Evolutionary conservation across 1,284 basidiomycete species (phyloP).

Genomic region (Ceratobasidium papillatum): DNA sequence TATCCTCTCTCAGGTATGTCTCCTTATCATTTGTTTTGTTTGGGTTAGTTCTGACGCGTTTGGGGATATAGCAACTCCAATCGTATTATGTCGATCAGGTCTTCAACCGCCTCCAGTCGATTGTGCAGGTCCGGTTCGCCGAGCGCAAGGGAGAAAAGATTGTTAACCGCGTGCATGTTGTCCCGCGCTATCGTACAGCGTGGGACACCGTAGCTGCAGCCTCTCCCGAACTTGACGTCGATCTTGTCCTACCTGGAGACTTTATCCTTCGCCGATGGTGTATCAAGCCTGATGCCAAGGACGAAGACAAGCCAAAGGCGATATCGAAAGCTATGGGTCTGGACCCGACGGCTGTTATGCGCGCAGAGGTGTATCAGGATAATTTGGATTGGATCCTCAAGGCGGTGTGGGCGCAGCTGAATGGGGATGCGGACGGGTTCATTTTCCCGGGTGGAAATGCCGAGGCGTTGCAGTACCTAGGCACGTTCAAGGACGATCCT

Average conservation of each 20-base stretch:
- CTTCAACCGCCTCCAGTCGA: not conserved
- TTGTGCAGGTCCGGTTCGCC: conserved; percentile 30
- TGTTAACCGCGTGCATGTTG: conserved; percentile 22
- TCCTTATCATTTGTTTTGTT: not conserved
- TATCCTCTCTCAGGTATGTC: conserved; percentile 1
- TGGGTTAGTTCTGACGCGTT: not conserved
- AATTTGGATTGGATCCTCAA: conserved; percentile 4
- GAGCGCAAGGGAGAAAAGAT: conserved; percentile 6
- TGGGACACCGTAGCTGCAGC: not conserved
- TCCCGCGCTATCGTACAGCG: conserved; percentile 1
- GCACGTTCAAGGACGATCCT: not conserved
- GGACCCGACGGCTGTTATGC: not conserved
- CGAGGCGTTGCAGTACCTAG: conserved; percentile 13
- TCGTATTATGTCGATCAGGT: not conserved
- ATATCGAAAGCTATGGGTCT: conserved; percentile 7
- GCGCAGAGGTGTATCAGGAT: not conserved
- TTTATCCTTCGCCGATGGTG: conserved; percentile 20
- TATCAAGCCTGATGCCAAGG: not conserved
- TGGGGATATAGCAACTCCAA: conserved; percentile 2
- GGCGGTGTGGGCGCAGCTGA: conserved; percentile 27
- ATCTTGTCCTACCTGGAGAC: conserved; percentile 17
- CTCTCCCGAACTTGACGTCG: conserved; percentile 28
- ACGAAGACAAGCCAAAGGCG: not conserved
- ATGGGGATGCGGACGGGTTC: conserved; percentile 9
- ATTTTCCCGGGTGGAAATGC: conserved; percentile 28